A percentile compares a stretch with the other conserved stretches of the same genome.
phyloP scores from a whole-genome alignment of 768 basidiomycete species.

The button mushroom (Agaricus bisporus) region DNA sequence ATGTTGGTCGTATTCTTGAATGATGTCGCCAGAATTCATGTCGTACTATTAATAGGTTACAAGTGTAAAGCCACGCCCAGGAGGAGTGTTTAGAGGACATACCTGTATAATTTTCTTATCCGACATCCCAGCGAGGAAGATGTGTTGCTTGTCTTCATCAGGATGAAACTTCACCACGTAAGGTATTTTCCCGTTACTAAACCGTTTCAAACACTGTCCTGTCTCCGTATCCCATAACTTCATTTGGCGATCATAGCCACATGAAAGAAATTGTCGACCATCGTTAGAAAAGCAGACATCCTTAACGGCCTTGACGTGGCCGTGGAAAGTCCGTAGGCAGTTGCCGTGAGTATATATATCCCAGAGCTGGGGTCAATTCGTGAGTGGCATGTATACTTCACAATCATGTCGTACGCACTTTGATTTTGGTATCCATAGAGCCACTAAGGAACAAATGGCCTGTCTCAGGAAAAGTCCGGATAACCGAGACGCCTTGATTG shows the following conservation, averaged over 20 bases:
- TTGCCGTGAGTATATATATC: conserved; percentile 96
- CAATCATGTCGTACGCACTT: conserved; percentile 40
- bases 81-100: conserved; percentile 15
- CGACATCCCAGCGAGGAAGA: conserved; percentile 97
- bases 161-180: conserved; percentile 96
- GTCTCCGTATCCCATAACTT: conserved; percentile 99
- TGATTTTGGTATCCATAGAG: conserved; percentile 98
- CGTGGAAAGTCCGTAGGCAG: conserved; percentile 94
- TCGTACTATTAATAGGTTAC: conserved; percentile 67
- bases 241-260: conserved; percentile 94
- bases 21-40: conserved; percentile 90
- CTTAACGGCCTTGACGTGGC: conserved; percentile 94
- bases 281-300: conserved; percentile 95
- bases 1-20: conserved; percentile 98
- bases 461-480: conserved; percentile 87
- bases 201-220: conserved; percentile 93
- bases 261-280: conserved; percentile 84
- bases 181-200: conserved; percentile 96
- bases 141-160: conserved; percentile 91
- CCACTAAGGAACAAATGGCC: conserved; percentile 92
- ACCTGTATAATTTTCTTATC: conserved; percentile 99
- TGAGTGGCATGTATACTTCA: conserved; percentile 3
- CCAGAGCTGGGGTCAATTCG: conserved; percentile 67
- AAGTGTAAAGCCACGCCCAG: neutral
- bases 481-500: conserved; percentile 91